Evolutionary conservation across 2,329 filamentous ascomycete genomes (phyloP).

Genomic region (Cordyceps cicadae): DNA sequence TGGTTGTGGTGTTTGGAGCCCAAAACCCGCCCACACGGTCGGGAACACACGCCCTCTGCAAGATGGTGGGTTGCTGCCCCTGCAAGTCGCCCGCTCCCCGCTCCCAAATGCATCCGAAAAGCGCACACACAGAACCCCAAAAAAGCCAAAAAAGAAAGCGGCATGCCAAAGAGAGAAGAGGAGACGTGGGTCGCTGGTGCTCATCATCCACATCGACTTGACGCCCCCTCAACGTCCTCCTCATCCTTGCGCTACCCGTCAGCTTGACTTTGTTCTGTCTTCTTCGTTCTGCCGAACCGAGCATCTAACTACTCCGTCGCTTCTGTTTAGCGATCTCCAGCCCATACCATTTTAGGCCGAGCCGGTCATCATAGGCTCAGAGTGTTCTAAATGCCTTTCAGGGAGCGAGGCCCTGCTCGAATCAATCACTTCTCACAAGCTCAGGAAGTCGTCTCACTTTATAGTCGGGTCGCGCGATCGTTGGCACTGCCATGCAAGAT

Average conservation of each 20-base stretch:
- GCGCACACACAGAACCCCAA: conserved; percentile 12
- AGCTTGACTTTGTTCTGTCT: neutral
- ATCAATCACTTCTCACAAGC: neutral
- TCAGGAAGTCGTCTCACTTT: neutral
- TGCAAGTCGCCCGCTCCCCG: conserved; percentile 10
- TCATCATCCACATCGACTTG: neutral
- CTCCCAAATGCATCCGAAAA: conserved; percentile 9
- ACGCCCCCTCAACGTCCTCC: neutral
- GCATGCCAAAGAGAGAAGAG: conserved; percentile 11
- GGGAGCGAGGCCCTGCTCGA: neutral
- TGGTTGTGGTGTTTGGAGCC: conserved; percentile 11
- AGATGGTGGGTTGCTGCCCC: conserved; percentile 5
- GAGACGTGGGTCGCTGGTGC: conserved; percentile 7
- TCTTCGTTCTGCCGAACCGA: neutral
- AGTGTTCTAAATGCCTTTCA: neutral
- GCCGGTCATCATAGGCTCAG: neutral
- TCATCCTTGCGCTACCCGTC: neutral
- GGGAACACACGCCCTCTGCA: conserved; percentile 10
- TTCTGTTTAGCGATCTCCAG: neutral
- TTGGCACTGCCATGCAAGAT: neutral
- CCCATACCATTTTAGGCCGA: neutral
- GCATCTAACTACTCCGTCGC: neutral
- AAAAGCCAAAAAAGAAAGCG: conserved; percentile 13
- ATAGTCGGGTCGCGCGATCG: neutral
- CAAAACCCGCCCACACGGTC: conserved; percentile 11